A percentile compares a stretch with the other conserved stretches of the same genome.
Conservation (phyloP, 192 early-diverging fungal genomes). For the Coemansia sp. region DNA sequence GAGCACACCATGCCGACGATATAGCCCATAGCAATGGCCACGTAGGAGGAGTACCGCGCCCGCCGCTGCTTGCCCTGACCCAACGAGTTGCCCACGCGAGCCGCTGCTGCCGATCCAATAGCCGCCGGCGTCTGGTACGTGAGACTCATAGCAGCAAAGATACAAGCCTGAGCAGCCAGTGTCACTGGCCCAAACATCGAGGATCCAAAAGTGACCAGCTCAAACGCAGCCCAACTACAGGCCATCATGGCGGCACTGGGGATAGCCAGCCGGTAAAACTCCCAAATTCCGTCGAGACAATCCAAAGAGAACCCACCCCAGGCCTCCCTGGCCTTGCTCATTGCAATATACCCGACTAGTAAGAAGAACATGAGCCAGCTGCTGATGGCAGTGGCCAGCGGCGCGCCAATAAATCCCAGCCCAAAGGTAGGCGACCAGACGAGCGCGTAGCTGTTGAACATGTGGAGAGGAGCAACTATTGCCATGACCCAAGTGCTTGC, state of each 20-base stretch:
- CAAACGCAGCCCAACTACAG: slow-evolving; percentile 85
- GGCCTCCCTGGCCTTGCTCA: slow-evolving; percentile 49
- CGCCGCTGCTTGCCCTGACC: slow-evolving; percentile 63
- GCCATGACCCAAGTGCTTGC: slow-evolving; percentile 60
- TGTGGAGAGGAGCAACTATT: slow-evolving; percentile 40
- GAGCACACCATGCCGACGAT: slow-evolving; percentile 65
- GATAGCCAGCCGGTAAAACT: slow-evolving; percentile 74
- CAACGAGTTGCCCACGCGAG: slow-evolving; percentile 78
- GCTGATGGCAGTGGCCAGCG: slow-evolving; percentile 68
- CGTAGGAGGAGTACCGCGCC: slow-evolving; percentile 61
- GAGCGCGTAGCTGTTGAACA: slow-evolving; percentile 32
- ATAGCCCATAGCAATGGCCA: slow-evolving; percentile 64
- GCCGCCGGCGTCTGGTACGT: slow-evolving; percentile 74
- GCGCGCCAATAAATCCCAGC: slow-evolving; percentile 72
- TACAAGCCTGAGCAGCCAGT: slow-evolving; percentile 83
- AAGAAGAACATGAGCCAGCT: slow-evolving; percentile 66
- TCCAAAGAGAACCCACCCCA: slow-evolving; percentile 85
- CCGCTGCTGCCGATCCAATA: slow-evolving; percentile 75
- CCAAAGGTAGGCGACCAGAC: slow-evolving; percentile 57
- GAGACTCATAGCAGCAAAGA: slow-evolving; percentile 72
- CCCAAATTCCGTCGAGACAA: slow-evolving; percentile 64
- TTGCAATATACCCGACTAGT: slow-evolving; percentile 60
- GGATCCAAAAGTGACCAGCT: slow-evolving; percentile 71
- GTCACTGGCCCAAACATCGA: slow-evolving; percentile 76
- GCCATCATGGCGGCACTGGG: slow-evolving; percentile 87